Conservation (phyloP, 495 filamentous ascomycete genomes). For the Penicillium longicatenatum region DNA sequence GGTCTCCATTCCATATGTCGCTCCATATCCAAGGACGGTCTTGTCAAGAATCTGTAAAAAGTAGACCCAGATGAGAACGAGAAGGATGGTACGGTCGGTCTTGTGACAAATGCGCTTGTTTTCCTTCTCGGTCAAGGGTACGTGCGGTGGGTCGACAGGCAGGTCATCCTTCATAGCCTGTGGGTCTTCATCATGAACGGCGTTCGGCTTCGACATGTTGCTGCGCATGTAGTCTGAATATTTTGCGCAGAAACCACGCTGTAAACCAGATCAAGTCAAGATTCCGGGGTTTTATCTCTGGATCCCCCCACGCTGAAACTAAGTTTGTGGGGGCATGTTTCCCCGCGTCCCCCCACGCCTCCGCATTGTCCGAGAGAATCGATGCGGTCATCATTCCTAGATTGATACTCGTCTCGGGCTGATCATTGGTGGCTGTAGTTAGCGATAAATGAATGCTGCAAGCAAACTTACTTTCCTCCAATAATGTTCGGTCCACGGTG, state of each 20-base stretch:
- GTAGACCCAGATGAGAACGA: slow-evolving; percentile 65
- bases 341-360: slow-evolving; percentile 21
- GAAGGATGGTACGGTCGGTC: slow-evolving; percentile 59
- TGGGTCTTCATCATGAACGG: slow-evolving; percentile 20
- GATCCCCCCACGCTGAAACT: slow-evolving; percentile 8
- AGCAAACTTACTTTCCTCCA: not conserved
- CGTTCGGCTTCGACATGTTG: slow-evolving; percentile 23
- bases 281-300: slow-evolving; percentile 10
- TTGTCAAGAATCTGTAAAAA: slow-evolving; percentile 69
- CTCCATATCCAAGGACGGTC: slow-evolving; percentile 62
- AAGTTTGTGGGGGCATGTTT: slow-evolving; percentile 11
- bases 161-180: slow-evolving; percentile 6
- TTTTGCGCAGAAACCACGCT: not conserved
- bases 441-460: not conserved
- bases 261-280: not conserved
- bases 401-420: not conserved
- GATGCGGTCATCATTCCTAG: not conserved
- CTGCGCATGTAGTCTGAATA: not conserved
- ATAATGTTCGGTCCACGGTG: not conserved
- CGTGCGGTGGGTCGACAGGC: slow-evolving; percentile 18
- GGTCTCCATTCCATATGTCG: slow-evolving; percentile 60
- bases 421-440: not conserved
- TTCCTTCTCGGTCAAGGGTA: slow-evolving; percentile 53
- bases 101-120: slow-evolving; percentile 59
- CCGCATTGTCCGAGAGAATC: slow-evolving; percentile 2